Percentiles rank a stretch among this genome's conserved stretches.
Evolutionary conservation across 805 yeast species (phyloP).

Genomic region (Clavispora asparagi): DNA sequence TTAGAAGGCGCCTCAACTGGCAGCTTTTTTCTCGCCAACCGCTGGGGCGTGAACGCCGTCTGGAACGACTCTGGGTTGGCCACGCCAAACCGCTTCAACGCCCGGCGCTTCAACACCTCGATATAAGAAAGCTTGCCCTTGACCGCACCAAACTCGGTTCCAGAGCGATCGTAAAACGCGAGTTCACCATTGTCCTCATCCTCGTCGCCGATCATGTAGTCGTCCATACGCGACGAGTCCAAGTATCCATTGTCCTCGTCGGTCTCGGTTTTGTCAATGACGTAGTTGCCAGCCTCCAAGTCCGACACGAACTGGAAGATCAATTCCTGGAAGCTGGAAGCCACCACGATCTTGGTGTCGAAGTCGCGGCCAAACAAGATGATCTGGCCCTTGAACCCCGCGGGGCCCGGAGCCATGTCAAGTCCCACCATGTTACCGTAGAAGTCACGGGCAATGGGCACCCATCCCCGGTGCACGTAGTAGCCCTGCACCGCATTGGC

Average conservation of each 20-base stretch:
- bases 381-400: constrained; percentile 15
- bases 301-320: constrained; percentile 33
- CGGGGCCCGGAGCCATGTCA: constrained; percentile 18
- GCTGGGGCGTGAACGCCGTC: constrained; percentile 35
- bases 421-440: constrained; percentile 15
- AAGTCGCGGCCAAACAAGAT: constrained; percentile 18
- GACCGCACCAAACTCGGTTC: constrained; percentile 29
- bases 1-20: background rate
- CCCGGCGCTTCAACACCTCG: constrained; percentile 38
- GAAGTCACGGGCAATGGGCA: constrained; percentile 14
- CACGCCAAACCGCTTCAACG: constrained; percentile 37
- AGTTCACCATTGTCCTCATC: constrained; percentile 43
- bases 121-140: constrained; percentile 33
- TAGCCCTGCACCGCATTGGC: constrained; percentile 15
- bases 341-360: constrained; percentile 16
- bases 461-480: constrained; percentile 18
- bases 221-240: constrained; percentile 34
- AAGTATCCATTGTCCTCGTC: constrained; percentile 34
- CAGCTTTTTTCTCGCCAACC: constrained; percentile 10
- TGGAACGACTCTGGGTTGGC: constrained; percentile 27
- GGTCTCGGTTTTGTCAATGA: constrained; percentile 28
- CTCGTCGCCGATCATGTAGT: constrained; percentile 40
- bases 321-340: constrained; percentile 31
- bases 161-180: constrained; percentile 31
- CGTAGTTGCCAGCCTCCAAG: constrained; percentile 38